A percentile compares a stretch with the other conserved stretches of the same genome.
phyloP scores from a whole-genome alignment of 2,329 filamentous ascomycete genomes.

The Verticillium tricorpus region DNA sequence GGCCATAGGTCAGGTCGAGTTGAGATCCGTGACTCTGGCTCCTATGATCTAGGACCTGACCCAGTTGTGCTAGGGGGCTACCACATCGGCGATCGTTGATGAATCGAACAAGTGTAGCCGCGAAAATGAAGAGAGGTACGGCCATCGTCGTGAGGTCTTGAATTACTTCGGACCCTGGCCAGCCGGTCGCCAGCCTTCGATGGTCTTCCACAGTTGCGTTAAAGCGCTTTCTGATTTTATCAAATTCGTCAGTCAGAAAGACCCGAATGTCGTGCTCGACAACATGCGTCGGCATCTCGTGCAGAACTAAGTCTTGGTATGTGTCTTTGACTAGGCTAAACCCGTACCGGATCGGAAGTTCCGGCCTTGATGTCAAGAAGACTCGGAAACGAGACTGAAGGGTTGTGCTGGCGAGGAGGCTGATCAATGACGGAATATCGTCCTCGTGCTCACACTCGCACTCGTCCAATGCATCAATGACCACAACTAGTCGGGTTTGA shows the following conservation, averaged over 20 bases:
- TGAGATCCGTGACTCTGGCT: background rate
- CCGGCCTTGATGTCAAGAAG: conserved; percentile 36
- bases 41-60: conserved; percentile 15
- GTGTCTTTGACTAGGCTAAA: conserved; percentile 24
- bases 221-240: conserved; percentile 19
- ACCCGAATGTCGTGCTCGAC: conserved; percentile 30
- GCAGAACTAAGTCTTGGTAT: conserved; percentile 27
- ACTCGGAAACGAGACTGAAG: conserved; percentile 19
- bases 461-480: conserved; percentile 28
- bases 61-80: conserved; percentile 17
- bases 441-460: conserved; percentile 20
- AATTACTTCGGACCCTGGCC: conserved; percentile 19
- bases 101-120: conserved; percentile 24
- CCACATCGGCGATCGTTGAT: conserved; percentile 16
- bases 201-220: conserved; percentile 9
- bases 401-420: conserved; percentile 16
- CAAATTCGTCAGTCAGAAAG: conserved; percentile 26
- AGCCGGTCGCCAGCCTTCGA: conserved; percentile 14
- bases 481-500: conserved; percentile 15
- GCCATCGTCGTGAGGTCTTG: conserved; percentile 15
- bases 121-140: conserved; percentile 29
- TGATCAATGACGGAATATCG: conserved; percentile 24
- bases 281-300: conserved; percentile 23
- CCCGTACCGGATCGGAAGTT: conserved; percentile 29
- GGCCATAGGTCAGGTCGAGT: conserved; percentile 13